Conservation (phyloP, 2,329 filamentous ascomycete species). For the Colletotrichum abscissum region DNA sequence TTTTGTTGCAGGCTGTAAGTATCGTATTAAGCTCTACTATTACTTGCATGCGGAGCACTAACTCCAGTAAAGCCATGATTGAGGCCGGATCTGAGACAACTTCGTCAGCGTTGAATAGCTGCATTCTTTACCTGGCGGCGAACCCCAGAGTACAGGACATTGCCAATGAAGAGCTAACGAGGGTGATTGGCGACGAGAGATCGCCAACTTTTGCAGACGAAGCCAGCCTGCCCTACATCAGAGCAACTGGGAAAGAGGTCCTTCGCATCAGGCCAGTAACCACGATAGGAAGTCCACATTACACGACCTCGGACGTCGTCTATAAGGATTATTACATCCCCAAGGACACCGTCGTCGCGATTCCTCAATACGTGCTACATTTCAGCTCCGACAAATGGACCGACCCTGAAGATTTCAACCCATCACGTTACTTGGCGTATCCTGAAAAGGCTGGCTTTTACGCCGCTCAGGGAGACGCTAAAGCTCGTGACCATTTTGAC, state of each 20-base stretch:
- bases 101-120: background rate
- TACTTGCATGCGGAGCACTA: background rate
- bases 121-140: background rate
- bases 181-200: background rate
- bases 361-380: background rate
- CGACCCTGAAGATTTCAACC: background rate
- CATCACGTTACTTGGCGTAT: background rate
- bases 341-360: slow-evolving; percentile 2
- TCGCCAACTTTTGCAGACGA: background rate
- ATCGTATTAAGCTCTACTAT: background rate
- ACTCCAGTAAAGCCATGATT: background rate
- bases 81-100: background rate
- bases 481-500: slow-evolving; percentile 37
- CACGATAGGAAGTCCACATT: background rate
- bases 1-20: background rate
- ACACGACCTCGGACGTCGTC: background rate
- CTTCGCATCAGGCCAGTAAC: slow-evolving; percentile 42
- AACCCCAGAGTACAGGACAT: background rate
- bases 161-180: background rate
- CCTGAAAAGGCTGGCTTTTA: slow-evolving; percentile 5
- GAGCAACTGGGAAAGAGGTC: slow-evolving; percentile 61
- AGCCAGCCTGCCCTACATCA: background rate
- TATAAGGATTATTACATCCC: background rate
- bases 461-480: background rate
- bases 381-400: background rate